phyloP scores from a whole-genome alignment of 106 monocot species.

The Dioscorea zingiberensis region DNA sequence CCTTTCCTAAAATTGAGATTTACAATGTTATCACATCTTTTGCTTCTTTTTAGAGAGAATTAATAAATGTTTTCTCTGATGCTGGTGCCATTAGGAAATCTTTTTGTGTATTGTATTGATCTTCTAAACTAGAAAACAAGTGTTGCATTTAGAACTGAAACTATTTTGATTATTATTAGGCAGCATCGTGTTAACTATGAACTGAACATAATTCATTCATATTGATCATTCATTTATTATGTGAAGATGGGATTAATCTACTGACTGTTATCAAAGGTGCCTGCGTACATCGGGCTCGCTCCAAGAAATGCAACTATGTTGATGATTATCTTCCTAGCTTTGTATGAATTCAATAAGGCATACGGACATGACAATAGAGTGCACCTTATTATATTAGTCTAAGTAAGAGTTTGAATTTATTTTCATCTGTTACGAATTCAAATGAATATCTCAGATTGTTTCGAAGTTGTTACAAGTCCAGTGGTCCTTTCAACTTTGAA shows the following conservation, averaged over 20 bases:
- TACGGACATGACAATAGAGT: slow-evolving; percentile 33
- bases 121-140: too few relatives aligned
- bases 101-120: too few relatives aligned
- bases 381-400: too few relatives aligned
- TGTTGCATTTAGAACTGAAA: too few relatives aligned
- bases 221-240: slow-evolving; percentile 7
- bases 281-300: slow-evolving; percentile 49
- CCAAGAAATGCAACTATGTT: slow-evolving; percentile 32
- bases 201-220: too few relatives aligned
- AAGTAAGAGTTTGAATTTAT: neutral
- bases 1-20: neutral
- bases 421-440: neutral
- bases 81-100: too few relatives aligned
- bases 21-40: too few relatives aligned
- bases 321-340: slow-evolving; percentile 56
- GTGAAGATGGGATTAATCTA: slow-evolving; percentile 76
- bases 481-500: slow-evolving; percentile 61
- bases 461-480: slow-evolving; percentile 42
- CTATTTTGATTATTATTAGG: too few relatives aligned
- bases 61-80: too few relatives aligned
- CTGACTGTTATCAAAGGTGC: slow-evolving; percentile 60
- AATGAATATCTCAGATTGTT: slow-evolving; percentile 32
- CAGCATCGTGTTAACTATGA: too few relatives aligned
- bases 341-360: slow-evolving; percentile 40
- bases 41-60: too few relatives aligned